Evolutionary conservation across 2,329 filamentous ascomycete genomes (phyloP), one percentile per base, ranked within the genome.

Genomic region (Ophiostoma montium): DNA sequence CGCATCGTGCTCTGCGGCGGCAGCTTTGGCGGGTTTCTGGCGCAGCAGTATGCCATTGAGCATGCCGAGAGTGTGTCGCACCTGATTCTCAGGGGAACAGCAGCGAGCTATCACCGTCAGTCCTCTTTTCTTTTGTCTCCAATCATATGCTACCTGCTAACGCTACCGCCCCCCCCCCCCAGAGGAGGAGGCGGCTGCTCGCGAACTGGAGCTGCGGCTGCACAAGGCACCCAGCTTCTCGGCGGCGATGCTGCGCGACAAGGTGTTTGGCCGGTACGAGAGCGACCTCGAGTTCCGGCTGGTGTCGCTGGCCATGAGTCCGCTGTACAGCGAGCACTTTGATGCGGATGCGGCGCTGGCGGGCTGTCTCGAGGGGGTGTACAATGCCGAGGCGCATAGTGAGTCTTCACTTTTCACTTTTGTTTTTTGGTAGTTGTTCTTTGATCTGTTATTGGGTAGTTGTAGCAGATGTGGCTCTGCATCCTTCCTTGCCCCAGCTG

Each of bases 1-100:
- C 53, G 59, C 13, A 59, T 58, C 12, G 59, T 67, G 31, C 58
- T 67, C 19, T 62, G 61, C 13, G 65, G 64, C 9, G 65, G 65
- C 2, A 66, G 63, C 49, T 67, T 67, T 41, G 65, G 65, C 10
- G 65, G 64, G 1, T 67, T 63, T 35, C 53, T 67, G 5, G 65
- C 65, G 0, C 62, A 63, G 51, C 61, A 65, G 5, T 67, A 67
- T 50, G 62, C 64, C 12, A 65, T 67, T 49, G 59, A 62, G 30
- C 65, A 66, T 46, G 54, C 62, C 1, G 32, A 57, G 0, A 50
- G 57, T 2, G 58, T 66, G 1, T 59, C 58, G 6, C 56, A 63
- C 46, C 47, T 67, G 42, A 60, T 67, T 21, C 56, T 67, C 4
- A 55, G 65, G 10, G 65, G 64, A 3, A 65, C 65, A 1, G 64